These are phyloP conservation scores for Pseudogymnoascus verrucosus DNA, from an alignment of 2,329 filamentous ascomycete species.

Conservation along the genomic window DNA sequence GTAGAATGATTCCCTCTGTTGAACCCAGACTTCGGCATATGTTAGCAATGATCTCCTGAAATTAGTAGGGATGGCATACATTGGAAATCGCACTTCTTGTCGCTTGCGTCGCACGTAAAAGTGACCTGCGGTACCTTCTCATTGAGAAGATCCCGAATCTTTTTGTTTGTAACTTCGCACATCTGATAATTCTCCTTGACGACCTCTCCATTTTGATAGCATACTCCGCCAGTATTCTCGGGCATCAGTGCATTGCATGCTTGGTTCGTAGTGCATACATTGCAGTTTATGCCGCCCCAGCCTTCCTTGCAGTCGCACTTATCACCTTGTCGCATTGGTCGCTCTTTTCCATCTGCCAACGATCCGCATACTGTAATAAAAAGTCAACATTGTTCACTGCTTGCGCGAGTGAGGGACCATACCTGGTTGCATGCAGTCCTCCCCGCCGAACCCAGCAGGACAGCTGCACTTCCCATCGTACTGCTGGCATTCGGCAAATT, in stretches of 20 bases:
- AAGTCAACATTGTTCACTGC: background rate
- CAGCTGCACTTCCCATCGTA: constrained; percentile 90
- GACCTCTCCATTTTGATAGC: constrained; percentile 83
- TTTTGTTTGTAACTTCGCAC: constrained; percentile 93
- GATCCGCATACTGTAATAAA: constrained; percentile 66
- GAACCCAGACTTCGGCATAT: constrained; percentile 71
- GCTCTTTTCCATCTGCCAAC: constrained; percentile 69
- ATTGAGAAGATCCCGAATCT: constrained; percentile 81
- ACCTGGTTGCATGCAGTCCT: constrained; percentile 83
- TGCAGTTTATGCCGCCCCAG: constrained; percentile 97
- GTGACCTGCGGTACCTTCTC: constrained; percentile 86
- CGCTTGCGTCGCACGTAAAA: constrained; percentile 75
- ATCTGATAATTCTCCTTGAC: constrained; percentile 96
- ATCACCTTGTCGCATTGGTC: constrained; percentile 63
- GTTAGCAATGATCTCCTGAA: constrained; percentile 16
- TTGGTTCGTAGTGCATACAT: constrained; percentile 76
- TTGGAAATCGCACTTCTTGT: constrained; percentile 83
- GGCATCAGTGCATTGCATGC: constrained; percentile 88
- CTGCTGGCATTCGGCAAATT: constrained; percentile 82
- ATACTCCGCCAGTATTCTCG: constrained; percentile 71
- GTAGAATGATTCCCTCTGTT: constrained; percentile 90
- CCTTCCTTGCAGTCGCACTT: constrained; percentile 83
- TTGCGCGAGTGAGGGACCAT: constrained; percentile 23
- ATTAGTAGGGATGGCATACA: constrained; percentile 46
- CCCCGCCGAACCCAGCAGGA: constrained; percentile 84